Conservation (phyloP, 2,329 filamentous ascomycete species). For the Trichoderma aggressivum region DNA sequence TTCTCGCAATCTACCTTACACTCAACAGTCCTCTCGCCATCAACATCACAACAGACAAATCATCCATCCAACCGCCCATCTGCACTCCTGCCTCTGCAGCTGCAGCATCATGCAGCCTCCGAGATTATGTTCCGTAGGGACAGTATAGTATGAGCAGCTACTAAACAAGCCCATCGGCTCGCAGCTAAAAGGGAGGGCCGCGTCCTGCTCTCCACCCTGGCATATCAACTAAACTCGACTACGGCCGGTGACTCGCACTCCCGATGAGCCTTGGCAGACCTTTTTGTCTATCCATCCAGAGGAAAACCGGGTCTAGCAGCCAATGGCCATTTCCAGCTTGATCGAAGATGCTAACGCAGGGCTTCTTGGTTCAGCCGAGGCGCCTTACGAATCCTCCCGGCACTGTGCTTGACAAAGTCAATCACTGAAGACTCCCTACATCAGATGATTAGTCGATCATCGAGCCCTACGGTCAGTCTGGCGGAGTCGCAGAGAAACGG, state of each 20-base stretch:
- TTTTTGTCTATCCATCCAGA: not conserved
- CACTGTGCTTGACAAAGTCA: not conserved
- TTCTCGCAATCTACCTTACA: not conserved
- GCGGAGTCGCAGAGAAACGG: not conserved
- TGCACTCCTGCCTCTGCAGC: not conserved
- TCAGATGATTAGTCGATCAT: not conserved
- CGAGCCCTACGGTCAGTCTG: not conserved
- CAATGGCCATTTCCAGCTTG: not conserved
- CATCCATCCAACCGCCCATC: not conserved
- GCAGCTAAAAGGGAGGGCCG: constrained; percentile 3
- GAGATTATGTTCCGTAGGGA: not conserved
- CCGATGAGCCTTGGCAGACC: not conserved
- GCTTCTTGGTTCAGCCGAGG: not conserved
- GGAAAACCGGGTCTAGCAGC: constrained; percentile 1
- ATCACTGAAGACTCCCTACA: not conserved
- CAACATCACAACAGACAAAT: not conserved
- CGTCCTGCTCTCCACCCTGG: constrained; percentile 7
- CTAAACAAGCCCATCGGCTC: not conserved
- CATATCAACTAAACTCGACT: not conserved
- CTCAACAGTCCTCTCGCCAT: not conserved
- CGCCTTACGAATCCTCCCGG: not conserved
- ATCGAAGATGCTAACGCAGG: not conserved
- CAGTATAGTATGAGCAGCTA: not conserved
- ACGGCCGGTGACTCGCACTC: not conserved
- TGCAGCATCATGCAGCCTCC: not conserved